These are phyloP conservation scores for Lepidopterella palustris DNA, from an alignment of 495 filamentous ascomycete species.

Conservation along the genomic window DNA sequence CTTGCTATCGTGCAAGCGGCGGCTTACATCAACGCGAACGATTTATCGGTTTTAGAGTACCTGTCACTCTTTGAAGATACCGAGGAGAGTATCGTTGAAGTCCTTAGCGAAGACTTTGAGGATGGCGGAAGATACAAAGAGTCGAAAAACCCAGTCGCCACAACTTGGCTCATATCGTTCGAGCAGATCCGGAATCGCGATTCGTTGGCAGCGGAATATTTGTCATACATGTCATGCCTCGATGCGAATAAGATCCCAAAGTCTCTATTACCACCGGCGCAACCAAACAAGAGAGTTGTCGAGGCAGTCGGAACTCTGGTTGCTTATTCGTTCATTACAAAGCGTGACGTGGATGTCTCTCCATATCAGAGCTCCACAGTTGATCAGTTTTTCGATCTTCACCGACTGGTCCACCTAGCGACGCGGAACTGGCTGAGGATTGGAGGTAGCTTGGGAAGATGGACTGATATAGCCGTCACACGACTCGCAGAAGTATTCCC, in stretches of 20 bases:
- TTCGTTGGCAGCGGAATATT: constrained; percentile 16
- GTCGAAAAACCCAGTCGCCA: constrained; percentile 16
- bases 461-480: background rate
- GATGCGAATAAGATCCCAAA: constrained; percentile 30
- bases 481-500: background rate
- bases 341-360: constrained; percentile 8
- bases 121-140: constrained; percentile 12
- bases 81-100: constrained; percentile 9
- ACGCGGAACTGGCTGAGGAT: constrained; percentile 9
- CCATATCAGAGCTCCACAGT: background rate
- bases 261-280: constrained; percentile 10
- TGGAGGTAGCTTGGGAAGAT: background rate
- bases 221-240: constrained; percentile 19
- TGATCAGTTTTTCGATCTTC: constrained; percentile 18
- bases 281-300: background rate
- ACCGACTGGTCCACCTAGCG: constrained; percentile 37
- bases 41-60: constrained; percentile 15
- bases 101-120: constrained; percentile 18
- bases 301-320: constrained; percentile 4
- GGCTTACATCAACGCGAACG: constrained; percentile 26
- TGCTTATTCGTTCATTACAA: constrained; percentile 30
- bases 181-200: constrained; percentile 15
- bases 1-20: constrained; percentile 28
- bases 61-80: constrained; percentile 6
- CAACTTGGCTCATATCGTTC: constrained; percentile 20